Evolutionary conservation across 352 stramenopile genomes (phyloP).

Genomic region (Phytophthora agathidicida): DNA sequence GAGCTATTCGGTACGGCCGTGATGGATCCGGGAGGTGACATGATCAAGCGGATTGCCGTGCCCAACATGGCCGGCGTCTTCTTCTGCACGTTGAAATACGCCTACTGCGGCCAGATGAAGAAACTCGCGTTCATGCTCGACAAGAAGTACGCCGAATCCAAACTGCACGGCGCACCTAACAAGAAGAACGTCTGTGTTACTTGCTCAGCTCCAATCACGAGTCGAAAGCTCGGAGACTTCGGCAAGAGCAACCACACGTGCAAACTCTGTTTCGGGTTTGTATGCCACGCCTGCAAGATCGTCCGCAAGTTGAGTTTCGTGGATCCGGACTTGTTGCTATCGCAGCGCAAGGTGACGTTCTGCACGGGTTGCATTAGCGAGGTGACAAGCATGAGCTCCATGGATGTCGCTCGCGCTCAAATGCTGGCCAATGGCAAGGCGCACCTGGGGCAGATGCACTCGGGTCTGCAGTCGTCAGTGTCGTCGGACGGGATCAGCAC

Average conservation of each 20-base stretch:
- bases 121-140: slow-evolving; percentile 47
- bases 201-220: slow-evolving; percentile 21
- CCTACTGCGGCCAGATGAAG: slow-evolving; percentile 43
- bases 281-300: slow-evolving; percentile 46
- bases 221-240: slow-evolving; percentile 25
- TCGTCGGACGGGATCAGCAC: slow-evolving; percentile 24
- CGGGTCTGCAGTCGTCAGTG: slow-evolving; percentile 21
- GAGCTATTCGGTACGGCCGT: slow-evolving; percentile 49
- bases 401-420: slow-evolving; percentile 35
- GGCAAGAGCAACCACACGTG: slow-evolving; percentile 33
- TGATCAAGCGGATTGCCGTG: slow-evolving; percentile 37
- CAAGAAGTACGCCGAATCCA: slow-evolving; percentile 36
- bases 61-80: slow-evolving; percentile 31
- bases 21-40: slow-evolving; percentile 35
- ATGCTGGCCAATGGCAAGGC: slow-evolving; percentile 33
- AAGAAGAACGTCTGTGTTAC: slow-evolving; percentile 36
- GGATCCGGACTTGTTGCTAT: slow-evolving; percentile 35
- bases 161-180: slow-evolving; percentile 20
- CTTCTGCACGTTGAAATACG: slow-evolving; percentile 34
- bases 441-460: slow-evolving; percentile 7
- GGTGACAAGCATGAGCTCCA: slow-evolving; percentile 37
- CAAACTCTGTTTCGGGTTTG: slow-evolving; percentile 40
- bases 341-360: slow-evolving; percentile 47
- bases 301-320: slow-evolving; percentile 46
- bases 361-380: slow-evolving; percentile 40